phyloP scores from a whole-genome alignment of 768 basidiomycete species.

The Hericium coralloides region DNA sequence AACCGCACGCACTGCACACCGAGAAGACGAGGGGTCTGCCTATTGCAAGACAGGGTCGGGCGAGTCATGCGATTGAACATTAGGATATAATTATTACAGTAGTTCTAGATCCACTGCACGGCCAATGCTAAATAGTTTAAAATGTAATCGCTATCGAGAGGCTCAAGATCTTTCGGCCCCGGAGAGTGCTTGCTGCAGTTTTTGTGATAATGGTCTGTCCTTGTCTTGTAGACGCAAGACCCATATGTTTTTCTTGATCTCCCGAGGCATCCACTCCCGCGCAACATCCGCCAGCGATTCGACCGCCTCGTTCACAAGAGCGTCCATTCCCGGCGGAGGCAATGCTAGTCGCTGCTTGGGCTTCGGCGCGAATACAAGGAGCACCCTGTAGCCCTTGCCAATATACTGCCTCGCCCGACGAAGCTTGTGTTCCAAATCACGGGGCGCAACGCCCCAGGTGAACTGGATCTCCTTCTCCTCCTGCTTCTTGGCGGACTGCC shows the following conservation, averaged over 20 bases:
- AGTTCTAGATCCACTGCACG: no score
- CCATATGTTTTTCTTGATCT: constrained; percentile 5
- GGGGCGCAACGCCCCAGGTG: constrained; percentile 25
- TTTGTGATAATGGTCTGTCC: constrained; percentile 9
- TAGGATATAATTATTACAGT: no score
- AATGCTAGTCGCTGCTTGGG: constrained; percentile 9
- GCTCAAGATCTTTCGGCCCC: no score
- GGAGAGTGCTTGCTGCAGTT: background rate
- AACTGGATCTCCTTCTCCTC: constrained; percentile 28
- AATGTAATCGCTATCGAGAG: no score
- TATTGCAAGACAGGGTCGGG: no score
- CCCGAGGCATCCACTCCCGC: constrained; percentile 13
- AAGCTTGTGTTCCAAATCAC: constrained; percentile 30
- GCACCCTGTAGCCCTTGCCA: constrained; percentile 20
- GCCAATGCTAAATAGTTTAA: no score
- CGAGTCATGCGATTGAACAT: no score
- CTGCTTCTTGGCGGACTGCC: constrained; percentile 6
- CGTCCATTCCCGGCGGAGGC: constrained; percentile 1
- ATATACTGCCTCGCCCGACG: constrained; percentile 22
- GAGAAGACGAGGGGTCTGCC: constrained; percentile 17
- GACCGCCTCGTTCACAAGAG: constrained; percentile 10
- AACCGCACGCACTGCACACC: constrained; percentile 8
- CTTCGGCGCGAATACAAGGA: constrained; percentile 22
- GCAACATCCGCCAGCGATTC: constrained; percentile 17
- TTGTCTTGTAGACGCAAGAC: constrained; percentile 8